A percentile compares a stretch with the other conserved stretches of the same genome.
Evolutionary conservation across 208 protist species (phyloP).

Genomic region (Angomonas deanei): DNA sequence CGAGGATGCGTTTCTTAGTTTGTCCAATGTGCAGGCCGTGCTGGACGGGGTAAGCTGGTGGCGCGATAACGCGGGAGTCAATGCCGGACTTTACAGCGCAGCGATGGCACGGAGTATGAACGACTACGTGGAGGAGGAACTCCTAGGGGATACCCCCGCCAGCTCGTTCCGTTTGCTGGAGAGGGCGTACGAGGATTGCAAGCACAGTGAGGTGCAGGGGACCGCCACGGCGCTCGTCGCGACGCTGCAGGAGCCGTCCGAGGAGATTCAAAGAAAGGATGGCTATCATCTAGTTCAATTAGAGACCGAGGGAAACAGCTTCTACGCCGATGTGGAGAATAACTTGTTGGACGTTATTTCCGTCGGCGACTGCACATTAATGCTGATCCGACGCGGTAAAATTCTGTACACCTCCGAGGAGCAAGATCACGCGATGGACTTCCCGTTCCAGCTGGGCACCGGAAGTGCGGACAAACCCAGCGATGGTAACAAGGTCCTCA

Average conservation of each 20-base stretch:
- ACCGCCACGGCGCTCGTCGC: slow-evolving; percentile 63
- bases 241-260: slow-evolving; percentile 43
- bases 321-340: slow-evolving; percentile 10
- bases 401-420: slow-evolving; percentile 41
- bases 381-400: slow-evolving; percentile 45
- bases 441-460: slow-evolving; percentile 61
- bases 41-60: slow-evolving; percentile 80
- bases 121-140: slow-evolving; percentile 58
- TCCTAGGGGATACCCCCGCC: slow-evolving; percentile 38
- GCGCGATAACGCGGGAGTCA: slow-evolving; percentile 43
- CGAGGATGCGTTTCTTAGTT: slow-evolving; percentile 67
- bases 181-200: slow-evolving; percentile 40
- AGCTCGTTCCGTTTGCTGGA: slow-evolving; percentile 55
- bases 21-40: slow-evolving; percentile 39
- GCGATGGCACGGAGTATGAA: slow-evolving; percentile 55
- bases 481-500: slow-evolving; percentile 26
- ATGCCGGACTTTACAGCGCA: slow-evolving; percentile 62
- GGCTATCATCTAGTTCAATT: slow-evolving; percentile 26
- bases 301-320: slow-evolving; percentile 8
- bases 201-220: slow-evolving; percentile 44
- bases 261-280: slow-evolving; percentile 30
- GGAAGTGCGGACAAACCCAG: slow-evolving; percentile 52
- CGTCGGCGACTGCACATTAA: slow-evolving; percentile 56
- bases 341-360: slow-evolving; percentile 41
- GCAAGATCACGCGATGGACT: slow-evolving; percentile 61